Percentiles rank a stretch among this genome's conserved stretches.
These are phyloP conservation scores for Violaceomyces palustris DNA, from an alignment of 1,284 basidiomycete species.

Conservation along the genomic window DNA sequence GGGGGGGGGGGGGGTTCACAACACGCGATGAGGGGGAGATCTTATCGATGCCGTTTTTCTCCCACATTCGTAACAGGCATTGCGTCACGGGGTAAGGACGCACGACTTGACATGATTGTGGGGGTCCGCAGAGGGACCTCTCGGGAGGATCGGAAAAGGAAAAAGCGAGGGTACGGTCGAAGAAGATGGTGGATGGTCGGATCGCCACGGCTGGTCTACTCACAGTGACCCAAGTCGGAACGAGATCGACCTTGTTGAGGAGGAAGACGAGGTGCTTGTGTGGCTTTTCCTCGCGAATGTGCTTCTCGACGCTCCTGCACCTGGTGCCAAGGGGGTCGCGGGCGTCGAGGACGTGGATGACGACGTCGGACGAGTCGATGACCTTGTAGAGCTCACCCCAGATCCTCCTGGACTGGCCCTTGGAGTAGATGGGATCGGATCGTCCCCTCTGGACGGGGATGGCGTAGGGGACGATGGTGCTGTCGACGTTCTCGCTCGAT, in stretches of 20 bases:
- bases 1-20: too few relatives aligned
- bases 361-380: slow-evolving; percentile 94
- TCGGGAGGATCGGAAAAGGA: slow-evolving; percentile 3
- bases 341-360: slow-evolving; percentile 92
- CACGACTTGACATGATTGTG: slow-evolving; percentile 53
- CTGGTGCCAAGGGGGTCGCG: slow-evolving; percentile 94
- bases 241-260: slow-evolving; percentile 97
- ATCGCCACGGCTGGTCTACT: too few relatives aligned
- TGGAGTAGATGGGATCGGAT: slow-evolving; percentile 50
- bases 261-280: slow-evolving; percentile 96
- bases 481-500: slow-evolving; percentile 40
- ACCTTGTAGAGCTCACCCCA: slow-evolving; percentile 99
- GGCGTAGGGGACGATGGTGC: too few relatives aligned
- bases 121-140: slow-evolving; percentile 12
- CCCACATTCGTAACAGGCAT: slow-evolving; percentile 63
- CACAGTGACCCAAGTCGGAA: slow-evolving; percentile 98
- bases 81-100: slow-evolving; percentile 43
- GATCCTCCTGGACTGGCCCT: slow-evolving; percentile 61
- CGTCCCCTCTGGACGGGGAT: slow-evolving; percentile 48
- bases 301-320: slow-evolving; percentile 90
- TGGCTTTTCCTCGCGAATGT: slow-evolving; percentile 88
- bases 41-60: slow-evolving; percentile 57
- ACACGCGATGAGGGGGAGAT: slow-evolving; percentile 54
- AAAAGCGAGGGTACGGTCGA: slow-evolving; percentile 1
- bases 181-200: too few relatives aligned